Evolutionary conservation across 768 basidiomycete species (phyloP), one percentile per base, ranked within the genome.

Genomic region (Nidularia sp.): DNA sequence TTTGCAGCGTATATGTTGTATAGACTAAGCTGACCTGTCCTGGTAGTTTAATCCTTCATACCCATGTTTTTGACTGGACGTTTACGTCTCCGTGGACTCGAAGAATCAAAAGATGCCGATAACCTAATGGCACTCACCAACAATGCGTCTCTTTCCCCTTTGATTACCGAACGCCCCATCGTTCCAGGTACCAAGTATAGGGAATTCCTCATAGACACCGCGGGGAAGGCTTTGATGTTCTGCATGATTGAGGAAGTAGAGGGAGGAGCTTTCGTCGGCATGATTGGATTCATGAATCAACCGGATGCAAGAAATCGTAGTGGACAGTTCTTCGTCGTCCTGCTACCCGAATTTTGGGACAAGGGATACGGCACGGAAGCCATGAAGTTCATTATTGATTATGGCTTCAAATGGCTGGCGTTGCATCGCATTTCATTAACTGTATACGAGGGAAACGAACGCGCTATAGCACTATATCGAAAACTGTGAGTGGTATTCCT

Each of bases 341-440:
- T 50, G 10, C 33, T 36, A 8, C 49, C 49, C 12, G 7, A 39
- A 29, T 42, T 36, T 29, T 50, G 49, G 49, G 18, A 31, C 15
- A 50, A 50, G 36, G 50, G 50, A 25, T 59, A 59, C 45, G 60
- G 50, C 9, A 45, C 47, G 15, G 56, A 55, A 48, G 52, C 49
- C 41, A 56, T 55, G 54, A 25, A 34, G 25, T 61, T 53, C 45
- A 45, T 57, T 46, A 55, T 59, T 29, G 53, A 55, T 13, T 56
- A 59, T 42, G 55, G 55, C 9, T 59, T 59, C 44, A 18, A 47
- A 44, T 34, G 31, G 31, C 54, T 61, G 49, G 53, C 48, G 35
- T 53, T 57, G 55, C 60, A 59, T 42, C 52, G 58, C n/a, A 52
- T 61, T 18, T 56, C 55, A 39, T 45, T 61, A 48, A 52, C 53